Base-by-base conservation (phyloP, 179 eudicot species). In the Silene noctiflora region DNA sequence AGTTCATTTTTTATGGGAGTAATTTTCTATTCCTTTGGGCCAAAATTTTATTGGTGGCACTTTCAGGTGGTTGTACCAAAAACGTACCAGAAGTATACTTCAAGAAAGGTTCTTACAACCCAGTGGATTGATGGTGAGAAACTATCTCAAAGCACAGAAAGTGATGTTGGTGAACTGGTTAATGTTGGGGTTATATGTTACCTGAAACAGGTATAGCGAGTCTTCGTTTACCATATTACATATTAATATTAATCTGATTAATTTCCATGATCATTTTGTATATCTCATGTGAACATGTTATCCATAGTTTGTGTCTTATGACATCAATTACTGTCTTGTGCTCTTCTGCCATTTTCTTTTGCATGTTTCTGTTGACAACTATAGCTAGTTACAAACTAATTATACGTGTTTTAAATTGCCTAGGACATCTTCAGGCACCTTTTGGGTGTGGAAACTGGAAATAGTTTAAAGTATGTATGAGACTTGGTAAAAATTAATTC, bases 141-240 rank as follows among this genome's bases (percentile, higher is more conserved):
- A 81, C 91, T 95, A 48, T 95, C 99, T 53, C 99, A 95, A 87
- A 95, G 98, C 84, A 95, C 90, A 64, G 99, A 88, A 73, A 79
- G 86, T 88, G 99, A 95, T 89, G 99, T 93, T 62, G 99, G 99
- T 78, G 93, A 88, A 51, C 86, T 95, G 79, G 99, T 95, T 71
- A 95, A 93, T 84, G 98, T 95, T 84, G 99, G 99, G 76, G 99
- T 95, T 55, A 95, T 95, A 84, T 95, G 99, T 90, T 95, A 95
- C 89, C 89, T 95, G 67, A 95, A 95, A 91, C 99, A 95, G 99
- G 99, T 92, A 83, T 78, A 21, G 20, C 27, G 72, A 31, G 53
- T 65, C 72, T 80, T 56, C 31, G 27, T 39, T 75, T 8, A 67
- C 35, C 64, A 16, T 56, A 69, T 63, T 51, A 71, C 64, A 29